phyloP scores from a whole-genome alignment of 2,329 filamentous ascomycete species.

The Fusarium austroafricanum region DNA sequence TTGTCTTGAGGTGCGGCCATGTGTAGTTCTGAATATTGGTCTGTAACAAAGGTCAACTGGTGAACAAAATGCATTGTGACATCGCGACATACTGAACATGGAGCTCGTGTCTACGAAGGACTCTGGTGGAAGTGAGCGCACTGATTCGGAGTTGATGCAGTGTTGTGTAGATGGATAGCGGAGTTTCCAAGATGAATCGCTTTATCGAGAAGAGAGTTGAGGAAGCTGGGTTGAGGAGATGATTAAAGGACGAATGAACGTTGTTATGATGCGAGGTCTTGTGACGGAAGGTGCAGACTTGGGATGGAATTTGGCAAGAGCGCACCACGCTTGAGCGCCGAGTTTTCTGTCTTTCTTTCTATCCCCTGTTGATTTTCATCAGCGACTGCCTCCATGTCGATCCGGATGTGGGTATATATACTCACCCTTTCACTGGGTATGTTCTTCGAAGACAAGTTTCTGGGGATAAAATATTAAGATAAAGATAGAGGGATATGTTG shows the following conservation, averaged over 20 bases:
- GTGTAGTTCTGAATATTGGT: not conserved
- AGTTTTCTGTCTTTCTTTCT: conserved; percentile 8
- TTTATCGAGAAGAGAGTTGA: conserved; percentile 19
- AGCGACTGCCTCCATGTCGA: conserved; percentile 1
- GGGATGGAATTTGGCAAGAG: conserved; percentile 25
- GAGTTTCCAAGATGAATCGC: conserved; percentile 7
- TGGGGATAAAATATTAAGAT: not conserved
- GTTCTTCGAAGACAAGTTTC: not conserved
- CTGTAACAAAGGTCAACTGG: not conserved
- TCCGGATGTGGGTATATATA: not conserved
- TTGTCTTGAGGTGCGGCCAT: conserved; percentile 4
- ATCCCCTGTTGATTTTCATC: conserved; percentile 7
- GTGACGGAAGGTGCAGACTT: conserved; percentile 25
- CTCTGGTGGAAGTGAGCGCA: conserved; percentile 1
- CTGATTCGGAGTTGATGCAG: not conserved
- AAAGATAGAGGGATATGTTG: not conserved
- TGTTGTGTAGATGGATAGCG: conserved; percentile 2
- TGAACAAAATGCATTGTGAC: not conserved
- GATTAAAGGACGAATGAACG: not conserved
- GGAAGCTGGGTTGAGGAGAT: not conserved
- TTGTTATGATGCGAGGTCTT: conserved; percentile 4
- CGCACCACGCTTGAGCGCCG: not conserved
- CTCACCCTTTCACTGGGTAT: conserved; percentile 23
- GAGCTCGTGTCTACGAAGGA: not conserved
- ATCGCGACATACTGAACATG: conserved; percentile 7